Conservation (phyloP, 2,329 filamentous ascomycete genomes). For the Trichoderma oligosporum region DNA sequence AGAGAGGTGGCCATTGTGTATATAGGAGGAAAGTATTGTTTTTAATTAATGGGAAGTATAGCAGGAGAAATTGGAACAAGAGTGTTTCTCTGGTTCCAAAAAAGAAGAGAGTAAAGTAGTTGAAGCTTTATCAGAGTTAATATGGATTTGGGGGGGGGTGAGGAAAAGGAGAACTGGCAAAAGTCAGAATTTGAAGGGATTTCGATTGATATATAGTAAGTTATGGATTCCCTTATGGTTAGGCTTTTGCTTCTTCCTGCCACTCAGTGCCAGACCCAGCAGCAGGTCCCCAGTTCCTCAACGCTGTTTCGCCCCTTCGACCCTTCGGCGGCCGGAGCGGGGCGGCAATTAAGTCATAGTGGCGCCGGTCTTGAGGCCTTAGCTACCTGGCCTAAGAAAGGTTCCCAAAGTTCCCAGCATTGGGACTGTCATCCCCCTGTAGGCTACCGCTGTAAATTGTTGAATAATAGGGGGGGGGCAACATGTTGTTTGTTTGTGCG, state of each 20-base stretch:
- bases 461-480: no score
- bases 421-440: neutral
- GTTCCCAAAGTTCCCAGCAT: slow-evolving; percentile 8
- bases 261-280: no score
- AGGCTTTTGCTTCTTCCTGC: neutral
- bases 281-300: neutral
- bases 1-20: slow-evolving; percentile 76
- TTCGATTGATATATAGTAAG: neutral
- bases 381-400: neutral
- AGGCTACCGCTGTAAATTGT: no score
- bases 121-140: neutral
- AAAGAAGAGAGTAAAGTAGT: neutral
- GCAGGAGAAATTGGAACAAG: neutral
- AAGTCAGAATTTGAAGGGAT: neutral
- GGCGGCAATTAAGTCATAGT: slow-evolving; percentile 20
- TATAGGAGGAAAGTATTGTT: slow-evolving; percentile 20
- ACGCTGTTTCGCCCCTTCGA: slow-evolving; percentile 12
- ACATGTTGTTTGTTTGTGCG: no score
- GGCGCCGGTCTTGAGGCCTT: neutral
- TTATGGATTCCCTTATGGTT: no score
- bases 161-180: neutral
- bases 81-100: neutral
- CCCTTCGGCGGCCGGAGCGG: slow-evolving; percentile 15
- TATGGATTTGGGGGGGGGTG: neutral
- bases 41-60: slow-evolving; percentile 1